Base-by-base conservation (phyloP, 441 rosid species). In the Lagerstroemia fauriei region DNA sequence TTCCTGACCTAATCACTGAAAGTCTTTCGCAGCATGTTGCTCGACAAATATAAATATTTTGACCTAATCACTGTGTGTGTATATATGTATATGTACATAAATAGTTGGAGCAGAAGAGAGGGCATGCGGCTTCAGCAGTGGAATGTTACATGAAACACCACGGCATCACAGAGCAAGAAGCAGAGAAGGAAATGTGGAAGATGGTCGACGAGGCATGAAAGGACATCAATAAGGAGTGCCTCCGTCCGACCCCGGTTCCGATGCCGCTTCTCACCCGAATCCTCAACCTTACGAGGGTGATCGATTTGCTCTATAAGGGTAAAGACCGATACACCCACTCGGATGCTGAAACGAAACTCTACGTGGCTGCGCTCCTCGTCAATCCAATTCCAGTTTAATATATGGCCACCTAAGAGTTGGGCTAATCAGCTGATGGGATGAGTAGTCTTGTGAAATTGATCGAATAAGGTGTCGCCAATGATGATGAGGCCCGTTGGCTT, bases 211-310 rank as follows among this genome's bases (percentile, higher is more conserved):
- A 79, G 50, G 61, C 44, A 14, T 79, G 75, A 69, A 80, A 80
- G 29, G 77, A 80, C 25, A 73, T 86, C 2, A 86, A 87, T 22
- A 46, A 80, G 73, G 90, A 70, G 53, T 76, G 75, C 5, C 76
- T 85, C 3, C 4, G 29, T 38, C 85, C 85, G 50, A 72, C 46
- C 10, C 41, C 34, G 1, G 56, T 78, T 4, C 86, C 88, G 1
- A 10, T 5, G 56, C 66, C 83, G 9, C 61, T 85, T 16, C 85
- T 87, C 6, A 32, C 51, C 13, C 78, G 80, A 0, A 51, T 77
- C 3, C 79, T 87, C 53, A 87, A 86, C 47, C 59, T 85, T 0
- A 41, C 80, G 1, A 79, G 85, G 1, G 75, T 79, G 2, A 32
- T 76, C 0, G 86, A 85, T 50, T 63, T 84, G 29, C 0, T 82